phyloP scores from a whole-genome alignment of 768 basidiomycete genomes.

The Serendipita sp. region DNA sequence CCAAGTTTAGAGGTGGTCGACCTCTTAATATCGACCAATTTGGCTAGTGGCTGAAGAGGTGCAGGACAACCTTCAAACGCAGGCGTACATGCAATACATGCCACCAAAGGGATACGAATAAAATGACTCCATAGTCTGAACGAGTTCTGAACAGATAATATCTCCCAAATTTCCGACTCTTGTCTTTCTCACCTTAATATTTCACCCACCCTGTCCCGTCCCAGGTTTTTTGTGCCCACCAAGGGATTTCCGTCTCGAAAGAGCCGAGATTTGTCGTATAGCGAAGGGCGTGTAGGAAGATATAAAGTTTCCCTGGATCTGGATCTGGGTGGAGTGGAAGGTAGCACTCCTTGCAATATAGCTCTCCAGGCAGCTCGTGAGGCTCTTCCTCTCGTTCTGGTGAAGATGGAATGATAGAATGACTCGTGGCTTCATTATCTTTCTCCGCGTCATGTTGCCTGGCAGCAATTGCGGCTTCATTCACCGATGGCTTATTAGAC shows the following conservation, averaged over 20 bases:
- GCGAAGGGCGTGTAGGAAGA: slow-evolving; percentile 82
- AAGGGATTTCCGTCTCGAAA: slow-evolving; percentile 76
- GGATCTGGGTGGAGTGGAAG: slow-evolving; percentile 89
- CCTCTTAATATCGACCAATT: no score
- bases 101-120: no score
- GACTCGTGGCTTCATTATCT: slow-evolving; percentile 5
- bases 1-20: no score
- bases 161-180: no score
- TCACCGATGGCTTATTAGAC: not conserved
- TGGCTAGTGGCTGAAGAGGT: no score
- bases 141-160: no score
- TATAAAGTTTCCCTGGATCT: slow-evolving; percentile 79
- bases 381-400: not conserved
- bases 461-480: not conserved
- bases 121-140: no score
- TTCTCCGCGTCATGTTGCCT: not conserved
- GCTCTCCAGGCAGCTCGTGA: slow-evolving; percentile 6
- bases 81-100: no score
- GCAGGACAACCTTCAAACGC: no score
- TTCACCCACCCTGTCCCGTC: not conserved
- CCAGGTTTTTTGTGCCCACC: slow-evolving; percentile 47
- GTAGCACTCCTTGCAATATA: slow-evolving; percentile 84
- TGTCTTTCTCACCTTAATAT: no score
- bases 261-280: slow-evolving; percentile 72
- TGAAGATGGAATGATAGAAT: not conserved